Evolutionary conservation across 129 eudicot species (phyloP), one percentile per base, ranked within the genome.

Genomic region (Flaveria trinervia): DNA sequence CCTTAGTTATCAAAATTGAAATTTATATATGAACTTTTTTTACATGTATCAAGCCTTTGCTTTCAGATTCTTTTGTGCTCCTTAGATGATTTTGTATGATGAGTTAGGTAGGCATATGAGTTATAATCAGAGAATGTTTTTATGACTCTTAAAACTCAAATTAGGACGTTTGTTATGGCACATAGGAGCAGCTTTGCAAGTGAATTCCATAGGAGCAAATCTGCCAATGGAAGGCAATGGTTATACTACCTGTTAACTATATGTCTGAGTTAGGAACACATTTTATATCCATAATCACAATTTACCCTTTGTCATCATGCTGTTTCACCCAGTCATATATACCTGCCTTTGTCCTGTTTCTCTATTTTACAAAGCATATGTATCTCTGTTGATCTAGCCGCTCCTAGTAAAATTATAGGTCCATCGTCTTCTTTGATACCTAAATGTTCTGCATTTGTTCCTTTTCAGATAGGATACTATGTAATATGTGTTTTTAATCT

Each of bases 211-310:
- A 36, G 41, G 41, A 36, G 7, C 41, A 36, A 5, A 36, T 36
- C 7, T 5, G 41, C 41, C 4, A 36, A 36, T 36, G 6, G 5
- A 36, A 36, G 64, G 64, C 12, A 18, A 20, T 18, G 4, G 22
- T 71, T 54, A 51, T 30, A 15, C 12, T 13, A 10, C 25, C 17
- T 57, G 7, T 57, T 26, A 7, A 60, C 9, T 60, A 10, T 23
- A 23, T 23, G 26, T 23, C 26, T 26, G 41, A 60, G n/a, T 48
- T 49, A 26, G 43, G 45, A 49, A 22, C 56, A 44, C 56, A 10
- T 17, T 68, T 45, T 22, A 13, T 44, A 45, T 3, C 45, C 78
- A 74, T 44, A 41, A 43, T 73, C 28, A 73, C 77, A 41, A n/a
- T 13, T 22, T 41, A 7, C 5, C 39, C 56, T 56, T 73, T 52